Evolutionary conservation across 2,329 filamentous ascomycete genomes (phyloP).

Genomic region (Epichloe festucae): DNA sequence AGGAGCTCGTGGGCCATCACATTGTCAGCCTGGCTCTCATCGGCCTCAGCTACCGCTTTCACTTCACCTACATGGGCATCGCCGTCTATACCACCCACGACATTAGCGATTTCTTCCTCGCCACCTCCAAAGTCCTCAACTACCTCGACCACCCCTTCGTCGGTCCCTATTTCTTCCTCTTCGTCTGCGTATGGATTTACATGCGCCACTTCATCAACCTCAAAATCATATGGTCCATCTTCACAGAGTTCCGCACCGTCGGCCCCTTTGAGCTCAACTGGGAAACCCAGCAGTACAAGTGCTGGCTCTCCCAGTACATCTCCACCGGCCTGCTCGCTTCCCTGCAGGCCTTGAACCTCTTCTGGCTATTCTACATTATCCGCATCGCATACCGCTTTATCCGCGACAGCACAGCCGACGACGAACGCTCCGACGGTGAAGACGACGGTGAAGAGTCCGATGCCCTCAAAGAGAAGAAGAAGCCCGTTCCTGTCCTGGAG

Average conservation of each 20-base stretch:
- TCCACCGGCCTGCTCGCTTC: conserved; percentile 49
- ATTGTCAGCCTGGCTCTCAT: conserved; percentile 80
- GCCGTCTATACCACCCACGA: conserved; percentile 93
- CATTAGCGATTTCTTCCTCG: conserved; percentile 89
- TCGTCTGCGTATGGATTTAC: conserved; percentile 79
- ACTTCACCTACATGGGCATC: conserved; percentile 90
- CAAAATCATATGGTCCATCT: conserved; percentile 59
- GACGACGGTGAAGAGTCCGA: conserved; percentile 45
- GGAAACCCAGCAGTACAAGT: conserved; percentile 67
- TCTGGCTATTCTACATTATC: conserved; percentile 70
- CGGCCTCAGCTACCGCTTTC: conserved; percentile 79
- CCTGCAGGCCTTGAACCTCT: conserved; percentile 64
- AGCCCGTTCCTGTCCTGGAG: conserved; percentile 10
- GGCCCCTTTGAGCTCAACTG: conserved; percentile 67
- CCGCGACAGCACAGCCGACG: conserved; percentile 45
- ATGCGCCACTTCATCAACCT: conserved; percentile 77
- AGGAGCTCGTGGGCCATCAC: conserved; percentile 83
- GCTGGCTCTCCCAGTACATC: conserved; percentile 54
- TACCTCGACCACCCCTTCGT: conserved; percentile 72
- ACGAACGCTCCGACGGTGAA: conserved; percentile 59
- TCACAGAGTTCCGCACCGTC: conserved; percentile 62
- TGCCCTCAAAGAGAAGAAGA: conserved; percentile 18
- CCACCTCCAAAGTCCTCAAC: conserved; percentile 83
- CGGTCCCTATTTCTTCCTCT: conserved; percentile 72
- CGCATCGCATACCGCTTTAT: conserved; percentile 63